These are phyloP conservation scores for Plasmodium blacklocki DNA, from an alignment of 169 alveolate genomes.

Conservation along the genomic window DNA sequence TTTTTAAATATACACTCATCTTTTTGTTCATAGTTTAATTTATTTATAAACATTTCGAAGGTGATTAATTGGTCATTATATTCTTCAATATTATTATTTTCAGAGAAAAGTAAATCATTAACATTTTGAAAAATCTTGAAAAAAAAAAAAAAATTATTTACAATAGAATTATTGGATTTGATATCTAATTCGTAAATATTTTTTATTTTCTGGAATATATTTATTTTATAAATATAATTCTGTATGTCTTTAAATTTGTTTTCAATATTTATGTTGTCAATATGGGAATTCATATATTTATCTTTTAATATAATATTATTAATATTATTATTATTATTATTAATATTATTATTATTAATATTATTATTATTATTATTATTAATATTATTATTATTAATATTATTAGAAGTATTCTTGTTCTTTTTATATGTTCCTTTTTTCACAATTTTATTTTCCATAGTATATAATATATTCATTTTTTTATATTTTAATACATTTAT, in stretches of 20 bases:
- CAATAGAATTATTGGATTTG: slow-evolving; percentile 6
- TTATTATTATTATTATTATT: neutral
- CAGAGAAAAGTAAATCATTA: slow-evolving; percentile 15
- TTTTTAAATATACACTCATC: neutral
- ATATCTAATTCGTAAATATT: slow-evolving; percentile 39
- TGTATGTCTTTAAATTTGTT: slow-evolving; percentile 14
- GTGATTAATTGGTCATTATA: slow-evolving; percentile 7
- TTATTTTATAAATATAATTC: slow-evolving; percentile 20
- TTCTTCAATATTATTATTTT: neutral
- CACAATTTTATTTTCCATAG: neutral
- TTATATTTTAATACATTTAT: neutral
- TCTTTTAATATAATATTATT: neutral
- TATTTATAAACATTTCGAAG: neutral
- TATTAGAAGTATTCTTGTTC: neutral
- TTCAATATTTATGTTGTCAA: slow-evolving; percentile 12
- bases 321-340: no score
- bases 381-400: neutral
- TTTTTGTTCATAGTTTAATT: neutral
- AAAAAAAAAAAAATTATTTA: slow-evolving; percentile 28
- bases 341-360: neutral
- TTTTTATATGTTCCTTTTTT: neutral
- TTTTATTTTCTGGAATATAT: slow-evolving; percentile 38
- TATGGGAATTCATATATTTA: neutral
- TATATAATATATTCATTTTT: neutral
- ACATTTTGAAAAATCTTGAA: slow-evolving; percentile 14